Base-by-base conservation (phyloP, 768 basidiomycete species). In the Crepidotus variabilis region DNA sequence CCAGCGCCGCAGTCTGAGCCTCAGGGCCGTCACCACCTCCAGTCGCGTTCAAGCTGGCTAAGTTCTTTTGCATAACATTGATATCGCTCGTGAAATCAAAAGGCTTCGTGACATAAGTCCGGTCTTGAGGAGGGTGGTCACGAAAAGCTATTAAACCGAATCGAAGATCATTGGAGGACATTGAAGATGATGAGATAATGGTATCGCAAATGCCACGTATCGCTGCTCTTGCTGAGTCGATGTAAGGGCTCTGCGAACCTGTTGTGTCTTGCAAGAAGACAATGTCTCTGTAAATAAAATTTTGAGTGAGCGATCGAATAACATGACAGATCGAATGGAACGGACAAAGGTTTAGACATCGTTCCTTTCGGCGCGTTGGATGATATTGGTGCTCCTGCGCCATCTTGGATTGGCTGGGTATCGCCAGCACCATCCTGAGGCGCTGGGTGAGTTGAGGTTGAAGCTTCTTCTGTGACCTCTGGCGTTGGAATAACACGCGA, bases 1-100 rank as follows among this genome's bases (percentile, higher is more conserved):
- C 73, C 60, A 85, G 67, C 20, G 78, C 84, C 2, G 80, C 80
- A 1, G 80, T 83, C 32, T 81, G 76, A 6, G 82, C 82, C 61
- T 86, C 84, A 0, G 84, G 83, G 0, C 79, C 82, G 65, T 85
- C 83, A 2, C 76, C 76, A 9, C 78, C 78, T n/a, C 79, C 78
- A 13, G 69, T 65, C 0, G 77, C 78, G 33, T 71, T 69, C 16
- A 80, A 65, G 6, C 68, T 66, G 23, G 73, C 72, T n/a, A 83
- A 68, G 51, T 77, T 74, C 22, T 70, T 69, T 51, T 80, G 74
- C 58, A 84, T 73, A 11, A 65, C 56, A 1, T 61, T 61, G n/a
- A 81, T 76, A 59, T 81, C 71, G 6, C 75, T 74, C 2, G 80
- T 76, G 71, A 85, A 83, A 8, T 73, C 75, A 57, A 78, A 77